Conservation (phyloP, 1,139 yeast genomes). For the Candida tetrigidarum region DNA sequence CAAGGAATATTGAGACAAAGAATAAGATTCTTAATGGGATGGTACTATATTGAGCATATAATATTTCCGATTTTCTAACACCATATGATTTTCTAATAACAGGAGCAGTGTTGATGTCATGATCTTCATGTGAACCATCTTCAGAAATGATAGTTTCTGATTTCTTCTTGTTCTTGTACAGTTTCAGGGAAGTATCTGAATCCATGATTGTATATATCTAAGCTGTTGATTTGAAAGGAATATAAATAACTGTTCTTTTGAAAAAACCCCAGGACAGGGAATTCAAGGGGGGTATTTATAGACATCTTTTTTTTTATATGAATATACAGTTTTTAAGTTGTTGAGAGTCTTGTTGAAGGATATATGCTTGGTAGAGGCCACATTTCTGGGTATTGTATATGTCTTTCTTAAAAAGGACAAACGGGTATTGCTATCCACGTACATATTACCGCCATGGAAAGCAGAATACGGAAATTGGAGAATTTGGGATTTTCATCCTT, state of each 20-base stretch:
- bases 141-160: background rate
- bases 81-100: conserved; percentile 31
- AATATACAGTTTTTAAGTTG: no score
- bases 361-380: no score
- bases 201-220: background rate
- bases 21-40: conserved; percentile 32
- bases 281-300: background rate
- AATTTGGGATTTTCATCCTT: no score
- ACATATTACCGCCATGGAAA: no score
- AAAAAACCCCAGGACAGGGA: no score
- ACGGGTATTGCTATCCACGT: no score
- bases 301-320: background rate
- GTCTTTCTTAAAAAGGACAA: no score
- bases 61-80: conserved; percentile 44
- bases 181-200: background rate
- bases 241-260: no score
- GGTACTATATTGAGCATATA: conserved; percentile 35
- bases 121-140: background rate
- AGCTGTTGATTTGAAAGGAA: no score
- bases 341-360: no score
- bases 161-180: background rate
- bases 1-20: conserved; percentile 56
- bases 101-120: background rate
- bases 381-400: no score
- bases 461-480: no score